A percentile compares a stretch with the other conserved stretches of the same genome.
phyloP scores from a whole-genome alignment of 495 filamentous ascomycete species.

The Neurospora africana region DNA sequence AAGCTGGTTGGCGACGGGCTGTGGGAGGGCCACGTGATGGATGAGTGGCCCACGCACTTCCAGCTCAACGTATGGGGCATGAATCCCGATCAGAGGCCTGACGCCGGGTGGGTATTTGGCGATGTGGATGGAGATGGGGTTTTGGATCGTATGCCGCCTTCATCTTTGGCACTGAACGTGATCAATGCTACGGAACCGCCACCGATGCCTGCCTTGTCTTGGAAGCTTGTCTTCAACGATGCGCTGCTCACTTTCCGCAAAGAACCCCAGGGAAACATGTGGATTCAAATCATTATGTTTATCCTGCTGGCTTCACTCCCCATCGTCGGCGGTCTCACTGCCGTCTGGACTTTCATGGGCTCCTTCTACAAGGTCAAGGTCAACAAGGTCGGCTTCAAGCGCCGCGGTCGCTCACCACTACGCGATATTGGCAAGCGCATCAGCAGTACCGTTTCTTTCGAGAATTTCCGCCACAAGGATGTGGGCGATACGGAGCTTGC shows the following conservation, averaged over 20 bases:
- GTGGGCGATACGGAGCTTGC: constrained; percentile 53
- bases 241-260: constrained; percentile 33
- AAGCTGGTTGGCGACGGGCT: constrained; percentile 38
- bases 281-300: constrained; percentile 46
- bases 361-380: constrained; percentile 51
- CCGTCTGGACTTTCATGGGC: constrained; percentile 51
- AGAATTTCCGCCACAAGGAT: constrained; percentile 36
- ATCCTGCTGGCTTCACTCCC: constrained; percentile 36
- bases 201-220: constrained; percentile 44
- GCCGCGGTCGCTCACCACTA: constrained; percentile 18
- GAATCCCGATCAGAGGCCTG: constrained; percentile 50
- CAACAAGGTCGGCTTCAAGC: constrained; percentile 51
- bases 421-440: constrained; percentile 12
- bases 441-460: constrained; percentile 15
- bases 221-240: constrained; percentile 46
- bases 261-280: constrained; percentile 44
- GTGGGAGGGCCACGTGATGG: constrained; percentile 52
- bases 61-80: constrained; percentile 58
- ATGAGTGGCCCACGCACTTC: constrained; percentile 51
- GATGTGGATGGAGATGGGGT: constrained; percentile 51
- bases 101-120: constrained; percentile 47
- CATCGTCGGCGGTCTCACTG: constrained; percentile 42
- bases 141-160: constrained; percentile 51
- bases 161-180: constrained; percentile 37
- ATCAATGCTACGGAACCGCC: constrained; percentile 50